Percentiles rank a stretch among this genome's conserved stretches.
phyloP scores from a whole-genome alignment of 768 basidiomycete species.

The Xerocomus potaroensis region DNA sequence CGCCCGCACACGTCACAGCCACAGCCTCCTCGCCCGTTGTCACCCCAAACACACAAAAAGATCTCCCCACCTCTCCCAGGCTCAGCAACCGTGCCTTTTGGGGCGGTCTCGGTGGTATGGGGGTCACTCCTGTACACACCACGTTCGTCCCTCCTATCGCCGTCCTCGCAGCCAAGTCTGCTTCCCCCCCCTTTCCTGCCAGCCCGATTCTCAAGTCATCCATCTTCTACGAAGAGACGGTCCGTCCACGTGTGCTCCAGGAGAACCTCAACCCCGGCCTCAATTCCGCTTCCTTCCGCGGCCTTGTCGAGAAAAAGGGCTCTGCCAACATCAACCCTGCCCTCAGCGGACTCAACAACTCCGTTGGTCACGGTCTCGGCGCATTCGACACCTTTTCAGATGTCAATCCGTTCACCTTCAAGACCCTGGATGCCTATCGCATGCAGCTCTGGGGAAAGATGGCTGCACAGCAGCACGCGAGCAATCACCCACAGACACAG shows the following conservation, averaged over 20 bases:
- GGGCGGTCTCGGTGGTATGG: conserved; percentile 71
- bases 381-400: conserved; percentile 80
- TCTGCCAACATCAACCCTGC: conserved; percentile 27
- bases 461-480: conserved; percentile 61
- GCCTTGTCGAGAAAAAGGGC: conserved; percentile 30
- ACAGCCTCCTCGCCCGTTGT: conserved; percentile 33
- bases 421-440: conserved; percentile 78
- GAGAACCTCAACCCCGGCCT: conserved; percentile 28
- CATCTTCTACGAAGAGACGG: conserved; percentile 29
- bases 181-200: conserved; percentile 15
- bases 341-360: conserved; percentile 27
- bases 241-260: conserved; percentile 20
- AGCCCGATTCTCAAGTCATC: conserved; percentile 29
- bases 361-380: conserved; percentile 26
- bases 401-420: conserved; percentile 80
- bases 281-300: conserved; percentile 12
- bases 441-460: conserved; percentile 94
- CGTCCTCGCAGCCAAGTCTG: conserved; percentile 25
- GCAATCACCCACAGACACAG: conserved; percentile 35
- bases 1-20: conserved; percentile 14
- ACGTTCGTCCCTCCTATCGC: conserved; percentile 72
- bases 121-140: conserved; percentile 81
- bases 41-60: conserved; percentile 73
- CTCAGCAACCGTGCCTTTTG: conserved; percentile 60
- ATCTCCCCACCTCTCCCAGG: conserved; percentile 62